Evolutionary conservation across 176 grass and related monocot genomes (phyloP).

Genomic region (Alopecurus myosuroides): DNA sequence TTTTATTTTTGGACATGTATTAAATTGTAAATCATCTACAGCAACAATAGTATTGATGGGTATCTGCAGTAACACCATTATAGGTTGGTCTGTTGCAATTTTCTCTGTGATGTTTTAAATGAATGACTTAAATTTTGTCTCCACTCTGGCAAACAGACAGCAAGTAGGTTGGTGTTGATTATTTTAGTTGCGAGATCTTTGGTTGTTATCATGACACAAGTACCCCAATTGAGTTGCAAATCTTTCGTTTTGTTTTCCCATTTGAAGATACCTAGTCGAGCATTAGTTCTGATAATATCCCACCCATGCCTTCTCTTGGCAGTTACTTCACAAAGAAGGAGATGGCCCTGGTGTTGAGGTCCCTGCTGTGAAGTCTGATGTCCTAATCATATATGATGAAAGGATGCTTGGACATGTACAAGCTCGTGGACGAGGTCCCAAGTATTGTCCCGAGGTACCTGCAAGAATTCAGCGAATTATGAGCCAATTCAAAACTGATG

Average conservation of each 20-base stretch:
- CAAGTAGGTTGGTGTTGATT: neutral
- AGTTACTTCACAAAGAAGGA: too few relatives aligned
- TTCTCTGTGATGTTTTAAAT: neutral
- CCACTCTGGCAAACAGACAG: conserved; percentile 11
- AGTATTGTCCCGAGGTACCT: too few relatives aligned
- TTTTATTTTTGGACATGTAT: neutral
- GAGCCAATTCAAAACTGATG: too few relatives aligned
- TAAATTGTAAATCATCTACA: neutral
- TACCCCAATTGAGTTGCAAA: neutral
- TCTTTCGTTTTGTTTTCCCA: neutral
- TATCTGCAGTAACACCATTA: neutral
- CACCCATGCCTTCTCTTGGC: too few relatives aligned
- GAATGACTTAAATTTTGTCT: neutral
- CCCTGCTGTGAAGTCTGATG: too few relatives aligned
- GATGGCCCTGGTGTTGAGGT: too few relatives aligned
- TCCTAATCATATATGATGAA: too few relatives aligned
- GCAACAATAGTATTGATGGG: neutral
- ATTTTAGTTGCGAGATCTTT: conserved; percentile 4
- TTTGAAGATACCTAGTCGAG: neutral
- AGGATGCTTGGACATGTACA: too few relatives aligned
- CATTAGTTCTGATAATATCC: neutral
- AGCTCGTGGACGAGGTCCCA: too few relatives aligned
- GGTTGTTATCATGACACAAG: neutral
- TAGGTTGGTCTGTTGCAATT: neutral
- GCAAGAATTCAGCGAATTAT: too few relatives aligned